Conservation (phyloP, 352 stramenopile genomes). For the Pythium volutum region DNA sequence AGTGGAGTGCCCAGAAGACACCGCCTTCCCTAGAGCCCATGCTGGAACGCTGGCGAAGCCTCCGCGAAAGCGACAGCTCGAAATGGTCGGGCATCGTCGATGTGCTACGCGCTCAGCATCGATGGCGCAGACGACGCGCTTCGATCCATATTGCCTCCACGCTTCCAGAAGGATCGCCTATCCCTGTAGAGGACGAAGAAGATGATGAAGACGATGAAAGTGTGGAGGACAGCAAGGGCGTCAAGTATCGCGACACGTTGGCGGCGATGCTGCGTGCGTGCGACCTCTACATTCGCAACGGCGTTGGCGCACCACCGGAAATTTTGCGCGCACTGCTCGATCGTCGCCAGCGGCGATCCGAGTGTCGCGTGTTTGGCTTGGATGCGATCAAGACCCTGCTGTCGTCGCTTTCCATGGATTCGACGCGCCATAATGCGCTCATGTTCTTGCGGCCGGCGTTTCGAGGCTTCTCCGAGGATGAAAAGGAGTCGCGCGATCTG, state of each 20-base stretch:
- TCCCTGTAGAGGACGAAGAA: slow-evolving; percentile 26
- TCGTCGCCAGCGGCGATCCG: slow-evolving; percentile 60
- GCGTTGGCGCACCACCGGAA: slow-evolving; percentile 75
- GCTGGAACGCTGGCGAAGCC: slow-evolving; percentile 80
- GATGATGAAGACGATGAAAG: slow-evolving; percentile 6
- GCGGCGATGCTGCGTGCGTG: slow-evolving; percentile 82
- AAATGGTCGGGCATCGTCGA: slow-evolving; percentile 87
- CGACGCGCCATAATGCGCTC: slow-evolving; percentile 66
- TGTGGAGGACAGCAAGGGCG: slow-evolving; percentile 23
- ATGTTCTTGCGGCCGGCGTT: slow-evolving; percentile 85
- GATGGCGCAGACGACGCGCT: slow-evolving; percentile 48
- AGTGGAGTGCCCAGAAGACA: slow-evolving; percentile 82
- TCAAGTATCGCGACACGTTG: slow-evolving; percentile 62
- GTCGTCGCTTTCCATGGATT: slow-evolving; percentile 69
- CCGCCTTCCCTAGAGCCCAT: slow-evolving; percentile 81
- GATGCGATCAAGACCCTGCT: slow-evolving; percentile 82
- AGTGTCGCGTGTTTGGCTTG: slow-evolving; percentile 75
- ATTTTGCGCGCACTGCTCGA: slow-evolving; percentile 70
- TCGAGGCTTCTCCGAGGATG: slow-evolving; percentile 80
- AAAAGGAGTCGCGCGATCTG: slow-evolving; percentile 74
- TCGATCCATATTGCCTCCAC: slow-evolving; percentile 30
- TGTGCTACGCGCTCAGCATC: slow-evolving; percentile 73
- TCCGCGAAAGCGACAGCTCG: slow-evolving; percentile 70
- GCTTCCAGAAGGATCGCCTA: not conserved
- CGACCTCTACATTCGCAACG: slow-evolving; percentile 85